Percentiles rank a stretch among this genome's conserved stretches.
Conservation (phyloP, 202 grass and related monocot species). For the Saccharum hybrid region DNA sequence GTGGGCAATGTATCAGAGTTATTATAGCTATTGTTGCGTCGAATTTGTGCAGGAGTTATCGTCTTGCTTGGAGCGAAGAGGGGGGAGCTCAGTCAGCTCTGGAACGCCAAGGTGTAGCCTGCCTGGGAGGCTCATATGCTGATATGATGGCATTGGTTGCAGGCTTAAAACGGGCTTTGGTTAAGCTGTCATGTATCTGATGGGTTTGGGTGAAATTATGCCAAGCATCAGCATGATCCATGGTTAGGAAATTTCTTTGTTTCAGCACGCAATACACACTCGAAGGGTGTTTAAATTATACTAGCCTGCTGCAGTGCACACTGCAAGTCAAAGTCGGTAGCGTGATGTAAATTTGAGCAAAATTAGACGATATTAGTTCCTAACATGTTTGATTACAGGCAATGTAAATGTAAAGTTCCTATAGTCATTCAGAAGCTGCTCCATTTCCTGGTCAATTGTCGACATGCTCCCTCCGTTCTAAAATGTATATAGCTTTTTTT, state of each 20-base stretch:
- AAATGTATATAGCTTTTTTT: not conserved
- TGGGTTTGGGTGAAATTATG: too few relatives aligned
- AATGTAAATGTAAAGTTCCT: not conserved
- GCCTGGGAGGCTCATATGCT: too few relatives aligned
- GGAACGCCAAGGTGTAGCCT: too few relatives aligned
- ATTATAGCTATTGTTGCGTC: not conserved
- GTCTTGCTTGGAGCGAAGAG: constrained; percentile 43
- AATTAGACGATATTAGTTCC: not conserved
- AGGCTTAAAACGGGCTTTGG: too few relatives aligned
- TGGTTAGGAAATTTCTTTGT: too few relatives aligned
- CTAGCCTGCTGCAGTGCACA: not conserved
- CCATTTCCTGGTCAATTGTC: not conserved
- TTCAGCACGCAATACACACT: not conserved
- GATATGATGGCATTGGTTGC: too few relatives aligned
- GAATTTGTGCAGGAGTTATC: constrained; percentile 48
- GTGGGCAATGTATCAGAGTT: not conserved
- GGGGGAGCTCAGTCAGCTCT: too few relatives aligned
- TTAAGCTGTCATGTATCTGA: too few relatives aligned
- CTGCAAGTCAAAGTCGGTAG: not conserved
- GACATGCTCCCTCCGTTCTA: not conserved
- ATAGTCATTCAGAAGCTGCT: not conserved
- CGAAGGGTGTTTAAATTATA: not conserved
- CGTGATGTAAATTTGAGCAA: constrained; percentile 26
- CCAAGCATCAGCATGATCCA: too few relatives aligned
- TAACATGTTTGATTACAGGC: not conserved